These are phyloP conservation scores for Ustilago esculenta DNA, from an alignment of 1,284 basidiomycete species.

Conservation along the genomic window DNA sequence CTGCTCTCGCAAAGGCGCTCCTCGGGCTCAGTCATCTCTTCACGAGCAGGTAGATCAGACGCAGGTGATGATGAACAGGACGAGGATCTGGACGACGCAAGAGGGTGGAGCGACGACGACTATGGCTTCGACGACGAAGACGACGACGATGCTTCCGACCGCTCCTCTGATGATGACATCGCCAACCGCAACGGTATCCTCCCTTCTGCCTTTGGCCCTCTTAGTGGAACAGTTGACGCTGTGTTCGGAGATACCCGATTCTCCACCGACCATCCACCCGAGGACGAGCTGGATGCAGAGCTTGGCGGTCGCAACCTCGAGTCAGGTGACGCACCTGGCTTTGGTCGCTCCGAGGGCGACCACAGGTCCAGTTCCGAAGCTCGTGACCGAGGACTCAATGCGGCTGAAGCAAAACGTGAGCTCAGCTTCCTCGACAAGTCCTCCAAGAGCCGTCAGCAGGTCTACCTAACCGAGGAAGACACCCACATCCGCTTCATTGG, in stretches of 20 bases:
- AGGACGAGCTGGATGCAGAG: constrained; percentile 59
- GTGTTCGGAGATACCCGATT: constrained; percentile 63
- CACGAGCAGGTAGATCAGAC: constrained; percentile 31
- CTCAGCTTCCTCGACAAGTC: constrained; percentile 61
- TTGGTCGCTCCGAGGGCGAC: constrained; percentile 39
- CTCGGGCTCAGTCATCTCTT: constrained; percentile 38
- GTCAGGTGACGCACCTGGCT: constrained; percentile 35
- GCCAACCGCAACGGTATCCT: constrained; percentile 51
- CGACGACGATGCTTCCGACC: constrained; percentile 40
- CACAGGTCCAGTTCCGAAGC: constrained; percentile 5
- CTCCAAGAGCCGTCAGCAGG: constrained; percentile 74
- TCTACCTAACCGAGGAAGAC: constrained; percentile 92
- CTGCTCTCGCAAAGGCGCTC: constrained; percentile 44
- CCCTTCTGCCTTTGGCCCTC: constrained; percentile 61
- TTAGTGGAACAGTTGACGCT: constrained; percentile 57
- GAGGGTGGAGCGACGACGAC: constrained; percentile 54
- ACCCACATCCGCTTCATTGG: constrained; percentile 86
- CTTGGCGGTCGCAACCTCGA: constrained; percentile 45
- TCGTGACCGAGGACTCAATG: constrained; percentile 5
- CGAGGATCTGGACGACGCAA: constrained; percentile 17
- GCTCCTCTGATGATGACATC: constrained; percentile 58
- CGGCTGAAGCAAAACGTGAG: constrained; percentile 21
- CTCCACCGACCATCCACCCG: constrained; percentile 51
- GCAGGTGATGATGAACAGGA: constrained; percentile 44
- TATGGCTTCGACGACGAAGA: constrained; percentile 48